These are phyloP conservation scores for Monosporascus cannonballus DNA, from an alignment of 2,329 filamentous ascomycete genomes.

Conservation along the genomic window DNA sequence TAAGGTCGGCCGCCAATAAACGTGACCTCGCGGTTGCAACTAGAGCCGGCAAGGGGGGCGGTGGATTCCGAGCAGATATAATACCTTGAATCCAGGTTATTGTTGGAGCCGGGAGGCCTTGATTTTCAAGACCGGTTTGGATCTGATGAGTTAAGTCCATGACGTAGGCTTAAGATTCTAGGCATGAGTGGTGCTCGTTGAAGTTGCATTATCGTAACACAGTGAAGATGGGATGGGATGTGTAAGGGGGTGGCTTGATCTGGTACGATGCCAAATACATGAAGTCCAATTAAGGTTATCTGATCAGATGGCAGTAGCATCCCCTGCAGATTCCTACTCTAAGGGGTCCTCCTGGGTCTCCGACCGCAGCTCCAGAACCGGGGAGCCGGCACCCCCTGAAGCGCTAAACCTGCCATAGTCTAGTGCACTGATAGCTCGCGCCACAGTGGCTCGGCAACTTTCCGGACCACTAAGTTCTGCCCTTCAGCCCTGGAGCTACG, in stretches of 20 bases:
- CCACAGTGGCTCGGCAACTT: slow-evolving; percentile 21
- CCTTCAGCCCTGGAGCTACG: neutral
- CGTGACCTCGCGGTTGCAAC: slow-evolving; percentile 76
- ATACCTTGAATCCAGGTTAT: slow-evolving; percentile 59
- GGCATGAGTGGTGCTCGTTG: too few species aligned
- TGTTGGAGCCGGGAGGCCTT: slow-evolving; percentile 49
- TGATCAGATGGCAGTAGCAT: too few species aligned
- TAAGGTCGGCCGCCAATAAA: slow-evolving; percentile 72
- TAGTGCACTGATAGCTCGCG: slow-evolving; percentile 5
- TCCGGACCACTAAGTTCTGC: neutral
- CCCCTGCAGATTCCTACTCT: too few species aligned
- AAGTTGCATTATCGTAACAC: too few species aligned
- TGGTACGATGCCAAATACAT: too few species aligned
- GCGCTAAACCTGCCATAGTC: neutral
- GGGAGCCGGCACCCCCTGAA: neutral
- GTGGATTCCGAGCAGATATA: slow-evolving; percentile 46
- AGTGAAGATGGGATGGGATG: too few species aligned
- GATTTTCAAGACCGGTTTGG: slow-evolving; percentile 40
- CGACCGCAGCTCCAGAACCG: too few species aligned
- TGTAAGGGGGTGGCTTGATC: too few species aligned
- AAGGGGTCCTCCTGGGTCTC: too few species aligned
- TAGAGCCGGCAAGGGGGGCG: slow-evolving; percentile 62
- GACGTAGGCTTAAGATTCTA: slow-evolving; percentile 1
- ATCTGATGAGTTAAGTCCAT: slow-evolving; percentile 42
- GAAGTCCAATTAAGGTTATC: too few species aligned